Evolutionary conservation across 768 basidiomycete genomes (phyloP).

Genomic region (Leccinum subgranulosum): DNA sequence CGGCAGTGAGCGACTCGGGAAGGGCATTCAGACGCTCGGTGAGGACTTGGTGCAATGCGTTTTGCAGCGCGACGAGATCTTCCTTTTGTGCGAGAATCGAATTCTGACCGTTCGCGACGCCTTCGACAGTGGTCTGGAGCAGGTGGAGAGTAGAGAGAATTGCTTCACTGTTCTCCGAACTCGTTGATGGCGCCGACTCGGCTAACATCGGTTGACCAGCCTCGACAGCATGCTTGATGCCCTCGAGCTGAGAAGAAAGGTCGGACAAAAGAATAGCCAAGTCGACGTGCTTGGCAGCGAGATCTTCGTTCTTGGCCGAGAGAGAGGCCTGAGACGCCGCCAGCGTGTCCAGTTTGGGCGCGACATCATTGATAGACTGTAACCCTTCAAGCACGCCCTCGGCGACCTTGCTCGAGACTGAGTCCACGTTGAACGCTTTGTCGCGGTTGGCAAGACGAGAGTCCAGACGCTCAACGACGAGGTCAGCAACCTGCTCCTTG

Average conservation of each 20-base stretch:
- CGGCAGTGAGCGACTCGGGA: constrained; percentile 55
- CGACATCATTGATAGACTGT: constrained; percentile 40
- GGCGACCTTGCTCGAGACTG: constrained; percentile 50
- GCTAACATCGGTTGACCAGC: constrained; percentile 22
- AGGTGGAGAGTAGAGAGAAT: constrained; percentile 37
- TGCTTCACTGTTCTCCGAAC: constrained; percentile 18
- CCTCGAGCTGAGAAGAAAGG: constrained; percentile 46
- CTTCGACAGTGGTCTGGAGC: constrained; percentile 50
- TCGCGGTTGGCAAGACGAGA: constrained; percentile 78
- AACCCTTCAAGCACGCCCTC: constrained; percentile 49
- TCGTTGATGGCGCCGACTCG: constrained; percentile 17
- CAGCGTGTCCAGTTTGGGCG: constrained; percentile 39
- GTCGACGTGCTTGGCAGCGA: constrained; percentile 40
- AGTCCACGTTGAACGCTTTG: constrained; percentile 62
- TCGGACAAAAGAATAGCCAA: constrained; percentile 40
- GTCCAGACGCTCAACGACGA: constrained; percentile 83
- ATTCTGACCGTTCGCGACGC: constrained; percentile 50
- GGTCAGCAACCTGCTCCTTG: constrained; percentile 85
- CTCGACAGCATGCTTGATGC: constrained; percentile 44
- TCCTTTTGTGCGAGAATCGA: constrained; percentile 44
- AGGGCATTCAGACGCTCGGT: constrained; percentile 52
- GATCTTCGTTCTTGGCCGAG: constrained; percentile 35
- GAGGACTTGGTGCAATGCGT: constrained; percentile 51
- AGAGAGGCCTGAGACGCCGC: constrained; percentile 42
- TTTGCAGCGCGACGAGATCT: constrained; percentile 48